phyloP scores from a whole-genome alignment of 306 rosid species.

The Quercus parvula region DNA sequence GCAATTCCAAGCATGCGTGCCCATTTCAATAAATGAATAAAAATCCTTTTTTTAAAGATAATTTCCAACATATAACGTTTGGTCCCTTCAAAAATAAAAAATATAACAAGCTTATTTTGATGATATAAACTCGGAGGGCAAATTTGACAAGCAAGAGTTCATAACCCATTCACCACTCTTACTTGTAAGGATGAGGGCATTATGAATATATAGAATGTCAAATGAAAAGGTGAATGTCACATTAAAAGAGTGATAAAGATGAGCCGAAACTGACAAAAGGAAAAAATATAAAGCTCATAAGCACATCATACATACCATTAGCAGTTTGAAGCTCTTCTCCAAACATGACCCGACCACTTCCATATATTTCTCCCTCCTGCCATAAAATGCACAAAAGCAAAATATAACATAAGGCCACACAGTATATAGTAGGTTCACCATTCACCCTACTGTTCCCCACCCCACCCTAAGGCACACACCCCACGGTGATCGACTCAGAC shows the following conservation, averaged over 20 bases:
- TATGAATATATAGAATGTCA: background rate
- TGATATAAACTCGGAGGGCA: background rate
- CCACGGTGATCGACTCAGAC: too few species aligned
- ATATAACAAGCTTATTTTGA: background rate
- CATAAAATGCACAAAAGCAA: conserved; percentile 8
- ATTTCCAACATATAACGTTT: background rate
- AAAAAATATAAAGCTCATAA: background rate
- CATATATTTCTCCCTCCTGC: conserved; percentile 78
- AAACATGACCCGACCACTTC: conserved; percentile 44
- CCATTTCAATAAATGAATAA: background rate
- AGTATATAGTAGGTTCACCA: too few species aligned
- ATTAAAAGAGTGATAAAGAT: background rate
- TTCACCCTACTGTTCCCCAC: too few species aligned
- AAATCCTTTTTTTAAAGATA: background rate
- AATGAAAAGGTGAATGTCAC: background rate
- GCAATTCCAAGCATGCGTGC: background rate
- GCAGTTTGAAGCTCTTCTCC: conserved; percentile 47
- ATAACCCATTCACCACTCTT: background rate
- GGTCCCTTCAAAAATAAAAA: background rate
- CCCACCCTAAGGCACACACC: too few species aligned
- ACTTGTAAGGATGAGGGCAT: background rate
- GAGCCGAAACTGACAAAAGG: background rate
- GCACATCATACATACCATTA: conserved; percentile 45
- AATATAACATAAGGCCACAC: background rate
- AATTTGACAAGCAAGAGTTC: background rate